phyloP scores from a whole-genome alignment of 2,329 filamentous ascomycete species.

The Sporothrix protearum region DNA sequence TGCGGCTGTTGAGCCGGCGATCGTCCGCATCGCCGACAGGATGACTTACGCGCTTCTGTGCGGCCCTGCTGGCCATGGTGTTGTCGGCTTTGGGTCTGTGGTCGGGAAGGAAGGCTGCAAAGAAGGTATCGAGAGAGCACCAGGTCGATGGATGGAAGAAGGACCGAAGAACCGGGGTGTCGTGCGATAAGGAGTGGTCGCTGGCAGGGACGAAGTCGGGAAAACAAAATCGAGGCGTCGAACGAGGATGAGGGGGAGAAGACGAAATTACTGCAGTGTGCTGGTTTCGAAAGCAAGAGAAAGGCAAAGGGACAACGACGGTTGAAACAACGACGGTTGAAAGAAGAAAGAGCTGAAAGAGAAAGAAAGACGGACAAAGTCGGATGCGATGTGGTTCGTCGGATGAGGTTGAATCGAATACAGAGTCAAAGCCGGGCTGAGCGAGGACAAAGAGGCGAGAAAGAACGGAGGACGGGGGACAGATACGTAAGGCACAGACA shows the following conservation, averaged over 20 bases:
- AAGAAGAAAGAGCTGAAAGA: neutral
- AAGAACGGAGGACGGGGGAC: neutral
- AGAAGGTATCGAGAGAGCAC: too few species aligned
- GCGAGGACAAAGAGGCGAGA: constrained; percentile 6
- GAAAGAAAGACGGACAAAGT: neutral
- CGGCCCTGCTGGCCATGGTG: constrained; percentile 67
- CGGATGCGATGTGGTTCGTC: neutral
- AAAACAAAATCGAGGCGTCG: too few species aligned
- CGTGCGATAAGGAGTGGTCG: constrained; percentile 1
- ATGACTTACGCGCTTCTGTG: constrained; percentile 63
- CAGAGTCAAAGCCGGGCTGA: neutral
- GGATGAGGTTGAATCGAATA: neutral
- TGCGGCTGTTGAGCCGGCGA: neutral
- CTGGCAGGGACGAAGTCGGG: neutral
- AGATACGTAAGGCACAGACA: too few species aligned
- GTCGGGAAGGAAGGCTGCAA: neutral
- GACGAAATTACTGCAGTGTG: too few species aligned
- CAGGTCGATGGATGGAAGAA: neutral
- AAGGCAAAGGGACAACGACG: neutral
- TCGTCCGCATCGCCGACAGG: neutral
- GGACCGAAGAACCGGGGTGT: neutral
- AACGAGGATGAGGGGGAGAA: neutral
- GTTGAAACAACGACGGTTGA: neutral
- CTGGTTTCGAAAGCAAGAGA: neutral
- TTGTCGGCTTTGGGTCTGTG: neutral